phyloP scores from a whole-genome alignment of 2,329 filamentous ascomycete genomes.

The Arthroderma sp. region DNA sequence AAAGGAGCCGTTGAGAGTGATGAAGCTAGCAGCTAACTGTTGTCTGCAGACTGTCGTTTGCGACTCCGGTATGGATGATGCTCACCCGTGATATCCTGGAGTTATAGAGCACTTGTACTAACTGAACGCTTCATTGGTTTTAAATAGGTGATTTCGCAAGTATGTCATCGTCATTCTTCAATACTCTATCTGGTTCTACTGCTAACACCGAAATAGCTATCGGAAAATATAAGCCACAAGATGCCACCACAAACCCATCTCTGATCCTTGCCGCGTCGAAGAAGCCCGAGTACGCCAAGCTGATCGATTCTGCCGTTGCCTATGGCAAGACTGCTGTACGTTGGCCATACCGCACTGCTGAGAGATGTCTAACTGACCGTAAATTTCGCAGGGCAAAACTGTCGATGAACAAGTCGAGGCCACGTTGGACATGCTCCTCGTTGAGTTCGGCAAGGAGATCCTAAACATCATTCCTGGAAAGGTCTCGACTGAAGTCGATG shows the following conservation, averaged over 20 bases:
- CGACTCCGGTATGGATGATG: slow-evolving; percentile 64
- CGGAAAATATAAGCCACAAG: slow-evolving; percentile 98
- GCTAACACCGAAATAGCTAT: slow-evolving; percentile 52
- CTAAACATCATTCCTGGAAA: slow-evolving; percentile 94
- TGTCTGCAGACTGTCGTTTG: slow-evolving; percentile 75
- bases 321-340: slow-evolving; percentile 69
- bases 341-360: neutral
- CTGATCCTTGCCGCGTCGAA: slow-evolving; percentile 96
- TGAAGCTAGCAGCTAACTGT: neutral
- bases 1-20: slow-evolving; percentile 1
- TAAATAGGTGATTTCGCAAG: slow-evolving; percentile 59
- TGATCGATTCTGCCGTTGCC: slow-evolving; percentile 73
- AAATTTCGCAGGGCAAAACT: slow-evolving; percentile 36
- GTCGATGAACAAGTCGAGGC: slow-evolving; percentile 75
- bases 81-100: neutral
- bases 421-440: slow-evolving; percentile 83
- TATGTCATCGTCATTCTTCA: slow-evolving; percentile 37
- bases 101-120: too few relatives aligned
- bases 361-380: neutral
- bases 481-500: slow-evolving; percentile 97
- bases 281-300: slow-evolving; percentile 87
- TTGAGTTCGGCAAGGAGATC: slow-evolving; percentile 97
- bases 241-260: slow-evolving; percentile 99
- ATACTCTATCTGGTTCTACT: slow-evolving; percentile 1
- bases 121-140: neutral